Evolutionary conservation across 2,329 filamentous ascomycete species (phyloP), one percentile per base, ranked within the genome.

Genomic region (Ophidiomyces ophidiicola): DNA sequence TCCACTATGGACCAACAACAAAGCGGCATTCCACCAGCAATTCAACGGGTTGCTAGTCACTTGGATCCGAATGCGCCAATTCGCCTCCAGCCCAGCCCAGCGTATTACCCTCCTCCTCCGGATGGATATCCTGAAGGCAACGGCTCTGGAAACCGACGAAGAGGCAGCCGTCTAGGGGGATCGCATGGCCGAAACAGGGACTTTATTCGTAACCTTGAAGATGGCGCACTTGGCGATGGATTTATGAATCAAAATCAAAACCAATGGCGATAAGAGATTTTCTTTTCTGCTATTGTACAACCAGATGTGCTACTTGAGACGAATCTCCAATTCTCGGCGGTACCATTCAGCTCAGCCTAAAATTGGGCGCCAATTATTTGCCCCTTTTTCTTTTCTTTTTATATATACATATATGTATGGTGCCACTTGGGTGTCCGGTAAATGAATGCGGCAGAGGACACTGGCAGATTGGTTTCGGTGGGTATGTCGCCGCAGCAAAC

Each of bases 1-100:
- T 90, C 87, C 31, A 98, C 90, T 3, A 92, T 96, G 81, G 90
- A 96, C 54, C 84, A 90, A 56, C 84, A 92, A 53, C 82, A 87
- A 54, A 87, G 82, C 46, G 88, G 88, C 2, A 94, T 98, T 43
- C 90, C 90, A 4, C 80, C 83, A 10, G 80, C 87, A 2, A 84
- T 98, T 43, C 90, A 98, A 61, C 74, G 90, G 50, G 90, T 98
- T 15, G 90, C 90, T 29, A 94, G 86, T 57, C 88, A 96, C 60
- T 73, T 98, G 31, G 90, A 98, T 55, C 90, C 90, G 1, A 96
- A 78, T 51, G 83, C 87, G 44, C 90, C 90, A 0, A 96, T 98
- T 53, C 76, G 90, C 35, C 64, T 96, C 41, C 90, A 98, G 57
- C 90, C 90, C 2, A 94, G 86, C 51, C 90, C 90, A 4, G 90